Evolutionary conservation across 345 rosid species (phyloP).

Genomic region (Eucalyptus globulus): DNA sequence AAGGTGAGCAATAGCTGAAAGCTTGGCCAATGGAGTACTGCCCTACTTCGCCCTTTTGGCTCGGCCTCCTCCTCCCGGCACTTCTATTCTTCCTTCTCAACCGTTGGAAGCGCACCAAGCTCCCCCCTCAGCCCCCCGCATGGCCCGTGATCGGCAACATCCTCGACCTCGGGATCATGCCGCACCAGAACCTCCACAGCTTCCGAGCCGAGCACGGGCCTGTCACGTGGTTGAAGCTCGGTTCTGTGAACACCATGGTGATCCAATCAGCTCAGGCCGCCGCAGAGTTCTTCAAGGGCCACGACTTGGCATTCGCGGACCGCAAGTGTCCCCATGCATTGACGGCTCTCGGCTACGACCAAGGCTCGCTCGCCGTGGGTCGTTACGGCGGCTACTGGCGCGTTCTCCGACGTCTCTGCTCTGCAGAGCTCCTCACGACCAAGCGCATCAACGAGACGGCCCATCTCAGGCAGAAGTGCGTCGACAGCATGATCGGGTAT

Average conservation of each 20-base stretch:
- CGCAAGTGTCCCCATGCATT: not conserved
- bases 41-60: not conserved
- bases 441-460: not conserved
- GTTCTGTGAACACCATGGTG: conserved; percentile 7
- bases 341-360: not conserved
- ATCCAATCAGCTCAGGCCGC: conserved; percentile 3
- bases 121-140: not conserved
- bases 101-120: not conserved
- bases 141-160: not conserved
- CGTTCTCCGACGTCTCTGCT: not conserved
- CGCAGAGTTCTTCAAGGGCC: not conserved
- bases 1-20: not conserved
- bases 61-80: not conserved
- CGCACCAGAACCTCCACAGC: not conserved
- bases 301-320: not conserved
- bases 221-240: conserved; percentile 4
- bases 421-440: not conserved
- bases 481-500: not conserved
- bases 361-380: not conserved
- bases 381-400: not conserved
- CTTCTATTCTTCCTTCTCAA: not conserved
- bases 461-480: not conserved
- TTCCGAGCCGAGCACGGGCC: not conserved
- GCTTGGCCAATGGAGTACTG: not conserved
- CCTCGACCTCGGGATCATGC: not conserved